Evolutionary conservation across 495 filamentous ascomycete genomes (phyloP).

Genomic region (Friedmanniomyces simplex): DNA sequence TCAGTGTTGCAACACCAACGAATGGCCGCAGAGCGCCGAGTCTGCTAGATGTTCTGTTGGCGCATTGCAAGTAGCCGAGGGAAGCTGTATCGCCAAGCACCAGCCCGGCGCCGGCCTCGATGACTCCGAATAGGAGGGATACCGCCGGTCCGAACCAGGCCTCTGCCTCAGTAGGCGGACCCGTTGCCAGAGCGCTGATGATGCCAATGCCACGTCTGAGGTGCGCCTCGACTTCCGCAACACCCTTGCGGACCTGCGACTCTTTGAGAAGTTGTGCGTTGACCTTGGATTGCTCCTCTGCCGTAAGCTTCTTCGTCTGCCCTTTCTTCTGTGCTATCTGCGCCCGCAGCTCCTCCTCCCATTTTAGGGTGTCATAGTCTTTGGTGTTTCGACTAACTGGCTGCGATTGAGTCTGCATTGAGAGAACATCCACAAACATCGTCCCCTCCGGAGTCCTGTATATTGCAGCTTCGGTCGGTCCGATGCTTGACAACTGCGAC

Average conservation of each 20-base stretch:
- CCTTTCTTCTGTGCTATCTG: conserved; percentile 90
- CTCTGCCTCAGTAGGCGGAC: conserved; percentile 72
- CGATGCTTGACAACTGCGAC: conserved; percentile 53
- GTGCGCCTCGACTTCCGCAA: conserved; percentile 54
- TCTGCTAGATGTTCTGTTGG: conserved; percentile 62
- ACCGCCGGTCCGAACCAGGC: conserved; percentile 78
- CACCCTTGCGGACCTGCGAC: conserved; percentile 57
- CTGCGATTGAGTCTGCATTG: conserved; percentile 57
- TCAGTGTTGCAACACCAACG: conserved; percentile 75
- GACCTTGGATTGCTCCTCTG: conserved; percentile 80
- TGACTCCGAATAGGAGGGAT: conserved; percentile 54
- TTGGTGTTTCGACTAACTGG: conserved; percentile 70
- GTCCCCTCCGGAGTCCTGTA: conserved; percentile 80
- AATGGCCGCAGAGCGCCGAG: conserved; percentile 68
- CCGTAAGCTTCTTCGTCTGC: conserved; percentile 75
- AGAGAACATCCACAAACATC: conserved; percentile 79
- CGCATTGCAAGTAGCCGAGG: conserved; percentile 63
- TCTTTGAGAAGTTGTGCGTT: conserved; percentile 88
- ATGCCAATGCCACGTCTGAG: conserved; percentile 75
- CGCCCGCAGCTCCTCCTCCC: conserved; percentile 84
- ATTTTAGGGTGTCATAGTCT: conserved; percentile 91
- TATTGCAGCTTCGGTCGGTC: conserved; percentile 81
- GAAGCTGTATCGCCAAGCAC: conserved; percentile 73
- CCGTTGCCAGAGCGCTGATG: conserved; percentile 67
- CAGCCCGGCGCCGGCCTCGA: conserved; percentile 68